These are phyloP conservation scores for Lanmaoa rubissima DNA, from an alignment of 768 basidiomycete genomes.

Conservation along the genomic window DNA sequence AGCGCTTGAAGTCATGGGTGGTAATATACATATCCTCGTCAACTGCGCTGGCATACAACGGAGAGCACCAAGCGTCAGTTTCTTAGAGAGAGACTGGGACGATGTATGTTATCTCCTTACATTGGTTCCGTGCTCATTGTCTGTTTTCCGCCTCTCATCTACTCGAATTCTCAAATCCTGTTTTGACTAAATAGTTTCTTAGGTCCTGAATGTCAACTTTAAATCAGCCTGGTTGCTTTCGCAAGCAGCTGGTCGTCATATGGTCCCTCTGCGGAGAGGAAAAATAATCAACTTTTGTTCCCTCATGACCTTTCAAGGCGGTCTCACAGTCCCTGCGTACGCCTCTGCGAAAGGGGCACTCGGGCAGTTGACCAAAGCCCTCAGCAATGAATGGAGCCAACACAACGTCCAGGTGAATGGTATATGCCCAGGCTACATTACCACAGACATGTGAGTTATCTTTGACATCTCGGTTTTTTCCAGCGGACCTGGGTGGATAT, in stretches of 20 bases:
- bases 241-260: slow-evolving; percentile 86
- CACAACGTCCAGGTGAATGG: slow-evolving; percentile 88
- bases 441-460: slow-evolving; percentile 75
- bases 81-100: slow-evolving; percentile 68
- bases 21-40: slow-evolving; percentile 59
- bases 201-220: slow-evolving; percentile 87
- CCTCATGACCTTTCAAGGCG: slow-evolving; percentile 51
- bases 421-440: slow-evolving; percentile 85
- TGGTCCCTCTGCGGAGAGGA: slow-evolving; percentile 71
- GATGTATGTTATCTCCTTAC: slow-evolving; percentile 51
- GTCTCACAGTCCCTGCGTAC: slow-evolving; percentile 81
- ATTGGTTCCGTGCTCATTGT: slow-evolving; percentile 11
- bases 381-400: slow-evolving; percentile 91
- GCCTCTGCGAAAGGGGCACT: slow-evolving; percentile 89
- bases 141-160: slow-evolving; percentile 4
- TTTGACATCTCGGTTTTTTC: slow-evolving; percentile 10
- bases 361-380: slow-evolving; percentile 82
- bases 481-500: slow-evolving; percentile 1
- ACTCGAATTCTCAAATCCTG: slow-evolving; percentile 8
- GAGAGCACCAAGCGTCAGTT: slow-evolving; percentile 59
- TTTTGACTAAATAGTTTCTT: slow-evolving; percentile 13
- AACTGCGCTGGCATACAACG: slow-evolving; percentile 69
- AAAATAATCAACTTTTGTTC: slow-evolving; percentile 72
- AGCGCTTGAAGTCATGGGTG: slow-evolving; percentile 49
- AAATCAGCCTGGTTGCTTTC: slow-evolving; percentile 84